Percentiles rank a stretch among this genome's conserved stretches.
phyloP scores from a whole-genome alignment of 2,329 filamentous ascomycete genomes.

The Microcera coccophila region DNA sequence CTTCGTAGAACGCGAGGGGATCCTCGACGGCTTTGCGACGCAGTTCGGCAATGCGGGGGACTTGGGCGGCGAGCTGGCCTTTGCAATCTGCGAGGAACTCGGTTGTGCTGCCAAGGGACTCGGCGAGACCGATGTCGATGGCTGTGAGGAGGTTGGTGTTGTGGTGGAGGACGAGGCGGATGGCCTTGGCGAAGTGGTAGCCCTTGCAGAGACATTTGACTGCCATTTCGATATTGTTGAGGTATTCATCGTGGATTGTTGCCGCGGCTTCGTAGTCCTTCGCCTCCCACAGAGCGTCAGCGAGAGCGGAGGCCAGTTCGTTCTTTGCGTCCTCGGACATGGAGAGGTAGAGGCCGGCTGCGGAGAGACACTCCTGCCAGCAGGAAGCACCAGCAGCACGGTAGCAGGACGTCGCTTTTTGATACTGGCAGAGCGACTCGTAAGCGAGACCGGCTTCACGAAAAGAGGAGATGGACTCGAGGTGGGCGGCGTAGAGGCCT shows the following conservation, averaged over 20 bases:
- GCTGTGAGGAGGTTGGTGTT: slow-evolving; percentile 61
- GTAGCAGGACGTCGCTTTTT: slow-evolving; percentile 76
- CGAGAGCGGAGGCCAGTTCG: slow-evolving; percentile 69
- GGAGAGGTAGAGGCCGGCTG: slow-evolving; percentile 61
- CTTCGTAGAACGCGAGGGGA: slow-evolving; percentile 84
- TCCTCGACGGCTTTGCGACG: slow-evolving; percentile 77
- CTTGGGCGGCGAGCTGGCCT: slow-evolving; percentile 75
- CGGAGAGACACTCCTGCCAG: slow-evolving; percentile 88
- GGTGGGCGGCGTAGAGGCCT: slow-evolving; percentile 71
- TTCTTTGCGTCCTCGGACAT: slow-evolving; percentile 57
- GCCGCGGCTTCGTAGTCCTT: slow-evolving; percentile 82
- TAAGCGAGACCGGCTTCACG: slow-evolving; percentile 87
- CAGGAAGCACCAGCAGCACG: slow-evolving; percentile 68
- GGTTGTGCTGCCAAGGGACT: slow-evolving; percentile 76
- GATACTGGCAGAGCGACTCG: slow-evolving; percentile 75
- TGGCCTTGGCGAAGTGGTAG: slow-evolving; percentile 83
- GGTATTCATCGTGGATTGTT: slow-evolving; percentile 75
- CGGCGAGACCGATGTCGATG: slow-evolving; percentile 74
- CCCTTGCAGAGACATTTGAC: slow-evolving; percentile 80
- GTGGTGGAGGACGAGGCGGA: slow-evolving; percentile 66
- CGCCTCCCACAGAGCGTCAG: slow-evolving; percentile 73
- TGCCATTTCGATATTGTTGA: slow-evolving; percentile 66
- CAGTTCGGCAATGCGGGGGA: slow-evolving; percentile 80
- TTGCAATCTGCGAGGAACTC: slow-evolving; percentile 94
- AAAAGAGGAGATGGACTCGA: slow-evolving; percentile 71